phyloP scores from a whole-genome alignment of 2,329 filamentous ascomycete species.

The Penicillium sp. region DNA sequence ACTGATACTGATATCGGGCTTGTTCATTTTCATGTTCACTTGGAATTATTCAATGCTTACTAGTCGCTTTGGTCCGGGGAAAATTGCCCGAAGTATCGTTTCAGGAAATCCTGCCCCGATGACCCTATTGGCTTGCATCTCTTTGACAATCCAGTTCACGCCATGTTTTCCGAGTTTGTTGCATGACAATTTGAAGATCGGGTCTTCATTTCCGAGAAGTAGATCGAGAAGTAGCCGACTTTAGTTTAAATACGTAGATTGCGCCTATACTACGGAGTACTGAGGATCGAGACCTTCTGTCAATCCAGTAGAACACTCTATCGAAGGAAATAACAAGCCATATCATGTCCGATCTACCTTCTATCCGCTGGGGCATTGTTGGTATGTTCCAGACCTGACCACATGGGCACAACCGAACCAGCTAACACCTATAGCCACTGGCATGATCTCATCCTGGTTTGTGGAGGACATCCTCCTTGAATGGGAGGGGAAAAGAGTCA shows the following conservation, averaged over 20 bases:
- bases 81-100: background rate
- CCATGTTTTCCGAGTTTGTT: background rate
- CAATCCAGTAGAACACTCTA: no score
- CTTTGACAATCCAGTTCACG: background rate
- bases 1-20: background rate
- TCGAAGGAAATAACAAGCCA: no score
- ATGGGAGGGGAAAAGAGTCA: background rate
- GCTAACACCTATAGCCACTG: background rate
- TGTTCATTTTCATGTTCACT: background rate
- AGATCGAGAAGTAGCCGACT: background rate
- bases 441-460: slow-evolving; percentile 1
- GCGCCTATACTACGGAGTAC: background rate
- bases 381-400: background rate
- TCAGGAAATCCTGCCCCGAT: background rate
- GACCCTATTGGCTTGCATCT: background rate
- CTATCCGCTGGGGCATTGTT: background rate
- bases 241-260: background rate
- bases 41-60: background rate
- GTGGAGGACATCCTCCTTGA: background rate
- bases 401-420: background rate
- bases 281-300: no score
- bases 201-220: background rate
- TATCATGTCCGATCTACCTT: background rate
- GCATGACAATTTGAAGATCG: background rate
- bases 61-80: background rate